phyloP scores from a whole-genome alignment of 441 rosid species.

The Pelargonium myrrhifolium region DNA sequence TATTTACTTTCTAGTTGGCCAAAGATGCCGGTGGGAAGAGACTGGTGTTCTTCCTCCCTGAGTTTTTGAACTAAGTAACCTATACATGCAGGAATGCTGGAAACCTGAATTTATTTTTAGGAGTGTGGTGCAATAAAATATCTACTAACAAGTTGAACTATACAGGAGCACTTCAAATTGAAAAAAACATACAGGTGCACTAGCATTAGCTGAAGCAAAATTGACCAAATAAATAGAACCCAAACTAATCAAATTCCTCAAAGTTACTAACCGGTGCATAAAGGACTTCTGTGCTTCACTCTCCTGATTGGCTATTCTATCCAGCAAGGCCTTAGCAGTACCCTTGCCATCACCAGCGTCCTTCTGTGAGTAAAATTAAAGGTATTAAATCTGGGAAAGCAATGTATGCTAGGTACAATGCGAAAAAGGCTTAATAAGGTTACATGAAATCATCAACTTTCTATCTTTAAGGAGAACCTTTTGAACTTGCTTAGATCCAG shows the following conservation, averaged over 20 bases:
- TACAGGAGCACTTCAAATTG: background rate
- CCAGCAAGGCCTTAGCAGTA: constrained; percentile 65
- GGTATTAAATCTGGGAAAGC: constrained; percentile 13
- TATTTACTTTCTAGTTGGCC: too few species aligned
- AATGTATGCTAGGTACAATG: constrained; percentile 9
- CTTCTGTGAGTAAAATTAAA: constrained; percentile 31
- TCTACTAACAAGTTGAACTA: too few species aligned
- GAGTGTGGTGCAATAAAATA: too few species aligned
- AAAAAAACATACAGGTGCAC: background rate
- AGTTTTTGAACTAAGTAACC: too few species aligned
- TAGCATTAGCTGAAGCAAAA: background rate
- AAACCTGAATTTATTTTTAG: too few species aligned
- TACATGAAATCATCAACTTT: background rate
- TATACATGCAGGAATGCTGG: too few species aligned
- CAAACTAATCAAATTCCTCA: background rate
- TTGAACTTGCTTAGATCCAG: constrained; percentile 43
- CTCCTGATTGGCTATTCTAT: constrained; percentile 68
- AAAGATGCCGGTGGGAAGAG: too few species aligned
- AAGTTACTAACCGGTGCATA: constrained; percentile 82
- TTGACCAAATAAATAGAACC: background rate
- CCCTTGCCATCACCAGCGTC: constrained; percentile 71
- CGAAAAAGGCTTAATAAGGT: background rate
- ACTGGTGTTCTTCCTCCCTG: too few species aligned
- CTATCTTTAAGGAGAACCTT: constrained; percentile 39
- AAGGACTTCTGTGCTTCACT: constrained; percentile 95